Conservation (phyloP, 805 yeast genomes). For the Candida ipomoeae region DNA sequence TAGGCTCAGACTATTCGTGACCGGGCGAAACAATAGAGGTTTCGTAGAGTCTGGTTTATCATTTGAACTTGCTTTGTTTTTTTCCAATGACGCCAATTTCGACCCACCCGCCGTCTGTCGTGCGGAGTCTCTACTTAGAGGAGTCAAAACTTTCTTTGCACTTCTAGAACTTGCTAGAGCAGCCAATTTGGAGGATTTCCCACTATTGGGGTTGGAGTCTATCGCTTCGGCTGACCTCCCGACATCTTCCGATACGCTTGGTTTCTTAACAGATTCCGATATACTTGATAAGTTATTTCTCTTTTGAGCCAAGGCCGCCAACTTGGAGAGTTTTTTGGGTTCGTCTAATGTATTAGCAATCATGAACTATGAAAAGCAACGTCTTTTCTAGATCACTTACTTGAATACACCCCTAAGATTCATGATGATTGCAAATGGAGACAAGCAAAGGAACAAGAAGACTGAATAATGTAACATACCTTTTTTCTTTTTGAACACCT, state of each 20-base stretch:
- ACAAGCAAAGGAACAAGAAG: neutral
- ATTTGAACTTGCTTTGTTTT: neutral
- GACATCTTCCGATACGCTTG: neutral
- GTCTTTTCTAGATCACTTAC: constrained; percentile 5
- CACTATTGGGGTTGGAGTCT: neutral
- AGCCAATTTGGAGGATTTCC: neutral
- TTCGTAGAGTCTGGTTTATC: neutral
- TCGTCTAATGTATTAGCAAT: constrained; percentile 18
- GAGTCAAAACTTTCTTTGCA: neutral
- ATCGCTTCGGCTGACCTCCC: neutral
- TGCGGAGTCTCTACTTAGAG: neutral
- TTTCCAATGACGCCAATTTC: constrained; percentile 10
- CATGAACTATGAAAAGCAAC: constrained; percentile 9
- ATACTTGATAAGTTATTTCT: neutral
- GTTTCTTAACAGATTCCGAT: constrained; percentile 2
- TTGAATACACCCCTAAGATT: constrained; percentile 5
- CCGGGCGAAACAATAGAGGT: neutral
- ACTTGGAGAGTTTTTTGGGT: constrained; percentile 15
- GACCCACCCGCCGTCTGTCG: neutral
- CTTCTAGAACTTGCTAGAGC: constrained; percentile 1
- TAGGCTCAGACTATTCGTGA: neutral
- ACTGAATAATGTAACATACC: constrained; percentile 37
- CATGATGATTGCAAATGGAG: constrained; percentile 1
- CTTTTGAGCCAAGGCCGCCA: constrained; percentile 9
- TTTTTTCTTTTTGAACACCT: constrained; percentile 29